Evolutionary conservation across 345 rosid genomes (phyloP).

Genomic region (Salix dunnii): DNA sequence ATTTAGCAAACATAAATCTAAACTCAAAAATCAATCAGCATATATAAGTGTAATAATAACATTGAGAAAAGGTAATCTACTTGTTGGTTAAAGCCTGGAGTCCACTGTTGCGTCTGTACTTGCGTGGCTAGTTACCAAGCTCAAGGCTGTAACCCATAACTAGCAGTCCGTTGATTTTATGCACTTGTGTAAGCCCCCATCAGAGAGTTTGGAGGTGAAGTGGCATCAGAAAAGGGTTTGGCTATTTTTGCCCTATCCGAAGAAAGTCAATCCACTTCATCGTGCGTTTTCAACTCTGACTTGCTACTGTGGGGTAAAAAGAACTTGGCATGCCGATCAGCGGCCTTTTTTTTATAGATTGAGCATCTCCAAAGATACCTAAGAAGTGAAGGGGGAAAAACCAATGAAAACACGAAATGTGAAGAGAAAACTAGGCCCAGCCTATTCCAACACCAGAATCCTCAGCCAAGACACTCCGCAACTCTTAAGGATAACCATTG

Average conservation of each 20-base stretch:
- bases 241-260: constrained; percentile 83
- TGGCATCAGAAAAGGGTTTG: constrained; percentile 53
- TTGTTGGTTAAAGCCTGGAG: constrained; percentile 78
- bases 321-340: constrained; percentile 73
- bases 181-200: constrained; percentile 71
- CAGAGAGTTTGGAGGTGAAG: constrained; percentile 55
- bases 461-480: neutral
- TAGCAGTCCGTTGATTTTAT: constrained; percentile 78
- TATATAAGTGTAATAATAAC: too few relatives aligned
- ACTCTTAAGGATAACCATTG: neutral
- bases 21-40: too few relatives aligned
- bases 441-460: neutral
- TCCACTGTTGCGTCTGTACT: constrained; percentile 68
- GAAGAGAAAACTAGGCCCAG: neutral
- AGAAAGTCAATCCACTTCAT: constrained; percentile 68
- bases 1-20: too few relatives aligned
- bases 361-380: constrained; percentile 70
- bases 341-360: constrained; percentile 59
- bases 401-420: neutral
- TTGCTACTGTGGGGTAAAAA: constrained; percentile 63
- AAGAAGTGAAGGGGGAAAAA: constrained; percentile 54
- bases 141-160: constrained; percentile 77
- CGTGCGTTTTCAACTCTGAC: constrained; percentile 73
- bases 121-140: constrained; percentile 77
- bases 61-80: constrained; percentile 18